These are phyloP conservation scores for Penicillium silybi DNA, from an alignment of 495 filamentous ascomycete species.

Conservation along the genomic window DNA sequence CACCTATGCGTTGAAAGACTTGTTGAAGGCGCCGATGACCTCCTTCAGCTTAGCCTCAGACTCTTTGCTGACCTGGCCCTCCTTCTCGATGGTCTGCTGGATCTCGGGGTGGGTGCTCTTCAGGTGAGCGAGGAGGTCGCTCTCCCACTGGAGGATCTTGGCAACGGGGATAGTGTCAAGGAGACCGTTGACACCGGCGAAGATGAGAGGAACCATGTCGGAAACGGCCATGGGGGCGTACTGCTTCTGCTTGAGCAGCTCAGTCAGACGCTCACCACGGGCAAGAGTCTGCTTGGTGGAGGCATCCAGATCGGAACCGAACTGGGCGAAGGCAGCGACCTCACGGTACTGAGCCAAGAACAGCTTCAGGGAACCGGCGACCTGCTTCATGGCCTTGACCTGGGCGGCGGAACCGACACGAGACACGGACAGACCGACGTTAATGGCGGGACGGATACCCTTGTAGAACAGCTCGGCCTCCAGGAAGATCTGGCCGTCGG, in stretches of 20 bases:
- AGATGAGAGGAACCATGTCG: conserved; percentile 99
- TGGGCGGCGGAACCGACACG: conserved; percentile 99
- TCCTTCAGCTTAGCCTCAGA: conserved; percentile 85
- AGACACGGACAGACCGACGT: conserved; percentile 99
- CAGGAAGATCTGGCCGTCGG: conserved; percentile 99
- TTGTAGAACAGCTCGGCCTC: conserved; percentile 99
- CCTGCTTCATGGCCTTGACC: conserved; percentile 99
- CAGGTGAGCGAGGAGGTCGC: conserved; percentile 88
- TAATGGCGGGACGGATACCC: conserved; percentile 99
- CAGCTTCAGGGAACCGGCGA: conserved; percentile 98
- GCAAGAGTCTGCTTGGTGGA: conserved; percentile 97
- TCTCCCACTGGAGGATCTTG: conserved; percentile 88
- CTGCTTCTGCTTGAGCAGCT: conserved; percentile 99
- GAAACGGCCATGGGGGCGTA: conserved; percentile 98
- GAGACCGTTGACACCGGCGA: conserved; percentile 96
- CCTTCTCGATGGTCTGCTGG: conserved; percentile 84
- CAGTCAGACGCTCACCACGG: conserved; percentile 98
- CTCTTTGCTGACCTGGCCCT: conserved; percentile 94
- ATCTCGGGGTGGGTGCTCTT: conserved; percentile 85
- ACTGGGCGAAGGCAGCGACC: conserved; percentile 98
- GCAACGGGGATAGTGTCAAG: conserved; percentile 80
- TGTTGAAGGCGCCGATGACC: conserved; percentile 76
- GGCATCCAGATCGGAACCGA: conserved; percentile 99
- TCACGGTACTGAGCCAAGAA: conserved; percentile 99
- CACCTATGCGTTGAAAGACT: conserved; percentile 73